Evolutionary conservation across 495 filamentous ascomycete genomes (phyloP).

Genomic region (Trichoderma gamsii): DNA sequence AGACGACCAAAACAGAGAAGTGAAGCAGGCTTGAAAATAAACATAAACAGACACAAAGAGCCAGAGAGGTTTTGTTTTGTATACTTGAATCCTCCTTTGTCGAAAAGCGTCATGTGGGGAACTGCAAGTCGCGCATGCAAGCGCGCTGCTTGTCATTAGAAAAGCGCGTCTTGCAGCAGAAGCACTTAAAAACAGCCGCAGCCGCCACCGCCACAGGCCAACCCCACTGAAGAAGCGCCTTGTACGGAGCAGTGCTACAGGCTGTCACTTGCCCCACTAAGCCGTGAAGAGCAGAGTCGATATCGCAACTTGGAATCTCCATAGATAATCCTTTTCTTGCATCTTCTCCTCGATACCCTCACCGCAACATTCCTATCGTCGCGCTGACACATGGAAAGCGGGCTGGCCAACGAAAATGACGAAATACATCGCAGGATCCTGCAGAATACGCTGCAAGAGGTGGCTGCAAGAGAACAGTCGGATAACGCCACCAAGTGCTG

Average conservation of each 20-base stretch:
- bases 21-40: neutral
- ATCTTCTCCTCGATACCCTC: neutral
- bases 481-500: slow-evolving; percentile 36
- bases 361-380: neutral
- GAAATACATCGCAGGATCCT: slow-evolving; percentile 41
- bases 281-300: neutral
- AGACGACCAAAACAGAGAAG: neutral
- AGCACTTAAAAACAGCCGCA: neutral
- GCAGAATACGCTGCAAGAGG: slow-evolving; percentile 41
- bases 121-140: neutral
- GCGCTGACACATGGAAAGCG: slow-evolving; percentile 21
- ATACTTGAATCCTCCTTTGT: slow-evolving; percentile 2
- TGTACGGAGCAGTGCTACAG: neutral
- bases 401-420: slow-evolving; percentile 15
- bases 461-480: slow-evolving; percentile 28
- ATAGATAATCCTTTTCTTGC: neutral
- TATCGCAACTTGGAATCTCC: neutral
- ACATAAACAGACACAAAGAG: neutral
- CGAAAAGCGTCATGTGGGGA: slow-evolving; percentile 5
- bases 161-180: slow-evolving; percentile 8
- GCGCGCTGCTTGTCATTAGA: slow-evolving; percentile 5
- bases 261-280: neutral
- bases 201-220: neutral
- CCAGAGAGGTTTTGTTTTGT: neutral
- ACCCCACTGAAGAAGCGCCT: neutral